Base-by-base conservation (phyloP, 1,284 basidiomycete genomes). In the Psilocybe mexicana region DNA sequence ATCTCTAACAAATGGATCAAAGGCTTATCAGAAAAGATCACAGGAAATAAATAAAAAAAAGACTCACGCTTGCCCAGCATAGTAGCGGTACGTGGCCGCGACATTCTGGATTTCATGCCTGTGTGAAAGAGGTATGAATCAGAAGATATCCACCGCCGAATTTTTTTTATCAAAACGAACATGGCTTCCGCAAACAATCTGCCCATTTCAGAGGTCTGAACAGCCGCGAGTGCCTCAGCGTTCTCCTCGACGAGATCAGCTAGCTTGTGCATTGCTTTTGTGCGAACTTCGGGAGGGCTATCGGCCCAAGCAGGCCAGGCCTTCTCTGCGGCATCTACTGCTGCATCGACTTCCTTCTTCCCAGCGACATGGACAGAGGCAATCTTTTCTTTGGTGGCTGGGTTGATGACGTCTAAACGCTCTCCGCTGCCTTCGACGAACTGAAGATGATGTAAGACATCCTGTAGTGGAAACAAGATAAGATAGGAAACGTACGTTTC, bases 241-340 rank as follows among this genome's bases (percentile, higher is more conserved):
- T 92, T 73, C 63, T 79, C 69, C 70, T 93, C 90, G 67, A 94
- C 84, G 50, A 91, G 76, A 48, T 87, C 80, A n/a, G 90, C 90
- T 61, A 94, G 80, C 71, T 86, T 87, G 69, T 76, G 74, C 36
- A 90, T 71, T n/a, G 87, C 73, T 63, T 78, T 78, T 57, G 87
- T 88, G 58, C 92, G 87, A 64, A 79, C 71, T 55, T 72, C 69
- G 64, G 70, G 49, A 12, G 14, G 12, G 35, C 59, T 8, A 42
- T 23, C 24, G n/a, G 45, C 33, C 43, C 18, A 48, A 6, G 43
- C 26, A 46, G 30, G 18, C n/a, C 52, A 38, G 35, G 66, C 89
- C 70, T 82, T 82, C 59, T 84, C 81, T 7, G 93, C 93, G 30
- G 83, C 88, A n/a, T 77, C 74, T 63, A 92, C 86, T 33, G 92